Evolutionary conservation across 2,329 filamentous ascomycete genomes (phyloP).

Genomic region (Verruconis gallopava): DNA sequence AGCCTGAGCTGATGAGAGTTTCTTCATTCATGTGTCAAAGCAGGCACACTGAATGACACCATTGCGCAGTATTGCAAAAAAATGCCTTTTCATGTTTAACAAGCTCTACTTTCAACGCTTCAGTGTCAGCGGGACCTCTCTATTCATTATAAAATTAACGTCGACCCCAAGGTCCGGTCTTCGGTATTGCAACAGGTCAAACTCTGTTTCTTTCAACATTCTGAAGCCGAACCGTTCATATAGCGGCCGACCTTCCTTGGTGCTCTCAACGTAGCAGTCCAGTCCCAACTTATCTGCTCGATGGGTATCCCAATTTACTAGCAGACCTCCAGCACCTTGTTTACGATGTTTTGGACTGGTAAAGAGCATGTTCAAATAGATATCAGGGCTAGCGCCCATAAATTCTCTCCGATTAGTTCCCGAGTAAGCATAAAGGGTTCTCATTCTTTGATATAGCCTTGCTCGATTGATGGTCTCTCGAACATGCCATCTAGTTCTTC

Average conservation of each 20-base stretch:
- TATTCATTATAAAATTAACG: slow-evolving; percentile 4
- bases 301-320: slow-evolving; percentile 7
- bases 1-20: too few species aligned
- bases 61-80: too few species aligned
- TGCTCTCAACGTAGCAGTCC: slow-evolving; percentile 5
- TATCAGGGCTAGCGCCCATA: slow-evolving; percentile 6
- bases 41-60: too few species aligned
- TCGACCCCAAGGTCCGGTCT: slow-evolving; percentile 1
- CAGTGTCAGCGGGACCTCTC: too few species aligned
- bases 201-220: slow-evolving; percentile 5
- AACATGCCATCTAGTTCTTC: slow-evolving; percentile 7
- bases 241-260: not conserved
- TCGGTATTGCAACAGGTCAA: slow-evolving; percentile 3
- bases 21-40: too few species aligned
- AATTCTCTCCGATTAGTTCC: slow-evolving; percentile 2
- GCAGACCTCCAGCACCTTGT: not conserved
- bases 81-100: too few species aligned
- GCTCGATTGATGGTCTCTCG: slow-evolving; percentile 2
- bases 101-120: too few species aligned
- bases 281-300: slow-evolving; percentile 6
- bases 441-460: not conserved
- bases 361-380: slow-evolving; percentile 7
- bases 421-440: slow-evolving; percentile 3
- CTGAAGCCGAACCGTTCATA: slow-evolving; percentile 6
- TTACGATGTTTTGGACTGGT: slow-evolving; percentile 7